phyloP scores from a whole-genome alignment of 495 filamentous ascomycete species.

The Neurospora sp. region DNA sequence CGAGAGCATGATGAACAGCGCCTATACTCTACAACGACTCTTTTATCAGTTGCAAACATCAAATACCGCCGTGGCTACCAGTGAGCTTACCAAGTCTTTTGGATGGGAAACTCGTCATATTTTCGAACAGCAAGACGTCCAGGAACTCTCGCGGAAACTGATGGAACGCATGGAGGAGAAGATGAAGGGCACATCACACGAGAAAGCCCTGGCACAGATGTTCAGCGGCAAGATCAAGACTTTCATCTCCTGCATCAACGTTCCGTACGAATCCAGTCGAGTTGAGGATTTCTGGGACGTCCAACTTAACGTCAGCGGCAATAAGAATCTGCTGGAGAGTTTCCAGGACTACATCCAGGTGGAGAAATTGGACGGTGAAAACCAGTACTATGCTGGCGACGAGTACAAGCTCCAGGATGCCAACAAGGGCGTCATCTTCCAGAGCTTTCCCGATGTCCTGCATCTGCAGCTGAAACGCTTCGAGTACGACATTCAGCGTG shows the following conservation, averaged over 20 bases:
- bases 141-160: conserved; percentile 88
- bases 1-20: conserved; percentile 71
- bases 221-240: conserved; percentile 97
- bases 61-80: conserved; percentile 70
- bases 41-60: conserved; percentile 91
- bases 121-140: conserved; percentile 98
- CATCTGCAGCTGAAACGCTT: conserved; percentile 97
- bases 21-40: conserved; percentile 85
- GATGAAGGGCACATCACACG: conserved; percentile 96
- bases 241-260: conserved; percentile 97
- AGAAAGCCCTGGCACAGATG: conserved; percentile 79
- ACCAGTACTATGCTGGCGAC: conserved; percentile 89
- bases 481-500: conserved; percentile 89
- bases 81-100: conserved; percentile 89
- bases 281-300: conserved; percentile 99
- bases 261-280: conserved; percentile 89
- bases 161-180: conserved; percentile 94
- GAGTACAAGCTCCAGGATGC: conserved; percentile 90
- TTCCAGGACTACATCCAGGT: conserved; percentile 95
- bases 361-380: conserved; percentile 94
- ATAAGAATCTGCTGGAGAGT: conserved; percentile 85
- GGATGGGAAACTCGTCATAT: conserved; percentile 97
- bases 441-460: conserved; percentile 87
- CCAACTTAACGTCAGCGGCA: conserved; percentile 90
- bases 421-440: conserved; percentile 94